Percentiles rank a stretch among this genome's conserved stretches.
phyloP scores from a whole-genome alignment of 225 moss, liverwort and hornwort genomes.

The Pleurozium schreberi region DNA sequence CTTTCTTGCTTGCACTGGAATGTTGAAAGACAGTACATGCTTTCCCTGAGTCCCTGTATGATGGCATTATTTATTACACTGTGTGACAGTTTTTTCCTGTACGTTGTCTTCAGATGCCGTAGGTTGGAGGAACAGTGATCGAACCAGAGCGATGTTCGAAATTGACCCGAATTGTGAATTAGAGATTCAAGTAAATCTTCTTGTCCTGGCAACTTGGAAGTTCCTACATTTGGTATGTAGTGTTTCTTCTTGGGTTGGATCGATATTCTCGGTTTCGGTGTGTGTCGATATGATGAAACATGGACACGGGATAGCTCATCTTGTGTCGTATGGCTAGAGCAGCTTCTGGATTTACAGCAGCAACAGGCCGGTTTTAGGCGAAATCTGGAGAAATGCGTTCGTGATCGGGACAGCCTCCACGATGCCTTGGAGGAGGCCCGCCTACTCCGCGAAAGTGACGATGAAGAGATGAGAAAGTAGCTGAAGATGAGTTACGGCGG shows the following conservation, averaged over 20 bases:
- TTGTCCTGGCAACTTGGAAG: background rate
- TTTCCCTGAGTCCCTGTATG: background rate
- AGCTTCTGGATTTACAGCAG: slow-evolving; percentile 41
- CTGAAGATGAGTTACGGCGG: slow-evolving; percentile 14
- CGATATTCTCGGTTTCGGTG: background rate
- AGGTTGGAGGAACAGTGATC: slow-evolving; percentile 37
- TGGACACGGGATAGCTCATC: background rate
- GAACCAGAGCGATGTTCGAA: slow-evolving; percentile 37
- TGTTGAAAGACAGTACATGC: background rate
- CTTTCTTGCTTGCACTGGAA: background rate
- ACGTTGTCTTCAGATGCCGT: slow-evolving; percentile 9
- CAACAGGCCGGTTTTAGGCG: slow-evolving; percentile 25
- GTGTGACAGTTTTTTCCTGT: background rate
- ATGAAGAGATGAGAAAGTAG: slow-evolving; percentile 42
- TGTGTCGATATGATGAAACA: background rate
- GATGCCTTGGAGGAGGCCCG: slow-evolving; percentile 34
- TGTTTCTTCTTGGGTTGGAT: background rate
- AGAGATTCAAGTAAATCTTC: slow-evolving; percentile 19
- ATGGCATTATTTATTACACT: background rate
- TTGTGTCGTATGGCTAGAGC: background rate
- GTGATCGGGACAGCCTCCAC: slow-evolving; percentile 31
- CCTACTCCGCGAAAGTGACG: slow-evolving; percentile 34
- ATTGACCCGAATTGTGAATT: slow-evolving; percentile 32
- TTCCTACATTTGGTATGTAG: background rate
- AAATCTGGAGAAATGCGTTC: slow-evolving; percentile 30